A percentile compares a stretch with the other conserved stretches of the same genome.
Evolutionary conservation across 1,139 yeast species (phyloP).

Genomic region (Blastobotrys elegans): DNA sequence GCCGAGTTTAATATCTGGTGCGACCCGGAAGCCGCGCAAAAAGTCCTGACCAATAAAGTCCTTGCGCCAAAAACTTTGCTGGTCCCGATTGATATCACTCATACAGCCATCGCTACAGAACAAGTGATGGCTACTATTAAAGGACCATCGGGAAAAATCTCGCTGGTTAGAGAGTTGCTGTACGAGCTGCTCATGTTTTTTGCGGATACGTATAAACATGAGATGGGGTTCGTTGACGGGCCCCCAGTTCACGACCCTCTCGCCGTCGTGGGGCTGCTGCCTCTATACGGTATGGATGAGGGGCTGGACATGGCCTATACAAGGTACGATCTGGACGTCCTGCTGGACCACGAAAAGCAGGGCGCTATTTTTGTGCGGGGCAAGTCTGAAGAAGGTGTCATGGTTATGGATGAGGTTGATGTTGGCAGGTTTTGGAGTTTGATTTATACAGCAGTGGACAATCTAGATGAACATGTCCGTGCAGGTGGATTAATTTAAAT

Average conservation of each 20-base stretch:
- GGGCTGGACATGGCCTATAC: slow-evolving; percentile 32
- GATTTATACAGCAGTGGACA: slow-evolving; percentile 39
- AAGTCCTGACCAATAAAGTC: slow-evolving; percentile 45
- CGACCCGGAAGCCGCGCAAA: slow-evolving; percentile 72
- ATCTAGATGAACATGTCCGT: neutral
- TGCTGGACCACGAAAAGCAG: slow-evolving; percentile 34
- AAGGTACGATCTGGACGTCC: slow-evolving; percentile 37
- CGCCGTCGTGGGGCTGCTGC: slow-evolving; percentile 57
- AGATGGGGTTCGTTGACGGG: slow-evolving; percentile 48
- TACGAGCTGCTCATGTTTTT: slow-evolving; percentile 56
- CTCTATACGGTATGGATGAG: slow-evolving; percentile 34
- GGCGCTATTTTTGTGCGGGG: slow-evolving; percentile 23
- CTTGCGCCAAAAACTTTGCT: slow-evolving; percentile 49
- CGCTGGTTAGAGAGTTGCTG: slow-evolving; percentile 47
- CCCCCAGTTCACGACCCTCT: slow-evolving; percentile 85
- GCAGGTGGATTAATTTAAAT: too few species aligned
- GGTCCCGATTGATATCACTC: slow-evolving; percentile 68
- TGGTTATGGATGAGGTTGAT: slow-evolving; percentile 44
- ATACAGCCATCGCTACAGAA: slow-evolving; percentile 55
- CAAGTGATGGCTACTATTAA: slow-evolving; percentile 36
- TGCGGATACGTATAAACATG: slow-evolving; percentile 42
- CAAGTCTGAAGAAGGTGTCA: slow-evolving; percentile 39
- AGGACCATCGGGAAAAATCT: slow-evolving; percentile 27
- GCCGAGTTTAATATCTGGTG: slow-evolving; percentile 79
- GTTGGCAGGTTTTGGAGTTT: slow-evolving; percentile 51